Evolutionary conservation across 2,329 filamentous ascomycete genomes (phyloP).

Genomic region (Stylonectria norvegica): DNA sequence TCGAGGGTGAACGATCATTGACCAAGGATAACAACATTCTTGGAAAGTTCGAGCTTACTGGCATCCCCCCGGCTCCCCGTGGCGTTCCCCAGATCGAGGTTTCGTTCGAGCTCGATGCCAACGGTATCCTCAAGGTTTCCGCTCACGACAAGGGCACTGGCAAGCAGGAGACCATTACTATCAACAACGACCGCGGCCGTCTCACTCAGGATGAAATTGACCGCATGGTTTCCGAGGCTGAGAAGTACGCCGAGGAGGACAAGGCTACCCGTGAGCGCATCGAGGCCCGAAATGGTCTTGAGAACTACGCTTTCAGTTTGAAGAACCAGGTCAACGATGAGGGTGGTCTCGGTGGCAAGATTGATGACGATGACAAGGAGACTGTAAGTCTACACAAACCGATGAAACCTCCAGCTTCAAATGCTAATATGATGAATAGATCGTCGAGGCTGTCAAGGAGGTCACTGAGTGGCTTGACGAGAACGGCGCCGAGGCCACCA

Average conservation of each 20-base stretch:
- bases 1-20: constrained; percentile 87
- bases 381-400: constrained; percentile 55
- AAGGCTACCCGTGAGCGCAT: constrained; percentile 97
- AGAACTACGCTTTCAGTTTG: constrained; percentile 98
- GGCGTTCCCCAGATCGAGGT: constrained; percentile 98
- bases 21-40: constrained; percentile 97
- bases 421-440: constrained; percentile 48
- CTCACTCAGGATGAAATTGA: constrained; percentile 96
- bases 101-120: constrained; percentile 95
- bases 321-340: constrained; percentile 99
- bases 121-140: constrained; percentile 95
- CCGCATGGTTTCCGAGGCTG: constrained; percentile 97
- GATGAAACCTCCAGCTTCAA: background rate
- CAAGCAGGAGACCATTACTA: constrained; percentile 96
- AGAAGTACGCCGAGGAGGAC: constrained; percentile 99
- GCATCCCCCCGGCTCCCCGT: constrained; percentile 90
- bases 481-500: constrained; percentile 77
- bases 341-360: constrained; percentile 96
- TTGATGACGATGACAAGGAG: constrained; percentile 98
- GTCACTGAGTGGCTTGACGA: constrained; percentile 94
- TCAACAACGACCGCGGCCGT: constrained; percentile 99
- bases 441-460: constrained; percentile 96
- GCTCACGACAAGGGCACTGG: constrained; percentile 97
- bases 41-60: constrained; percentile 96
- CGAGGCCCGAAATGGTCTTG: constrained; percentile 90